Evolutionary conservation across 2,329 filamentous ascomycete genomes (phyloP), one percentile per base, ranked within the genome.

Genomic region (Fusarium beomiforme): DNA sequence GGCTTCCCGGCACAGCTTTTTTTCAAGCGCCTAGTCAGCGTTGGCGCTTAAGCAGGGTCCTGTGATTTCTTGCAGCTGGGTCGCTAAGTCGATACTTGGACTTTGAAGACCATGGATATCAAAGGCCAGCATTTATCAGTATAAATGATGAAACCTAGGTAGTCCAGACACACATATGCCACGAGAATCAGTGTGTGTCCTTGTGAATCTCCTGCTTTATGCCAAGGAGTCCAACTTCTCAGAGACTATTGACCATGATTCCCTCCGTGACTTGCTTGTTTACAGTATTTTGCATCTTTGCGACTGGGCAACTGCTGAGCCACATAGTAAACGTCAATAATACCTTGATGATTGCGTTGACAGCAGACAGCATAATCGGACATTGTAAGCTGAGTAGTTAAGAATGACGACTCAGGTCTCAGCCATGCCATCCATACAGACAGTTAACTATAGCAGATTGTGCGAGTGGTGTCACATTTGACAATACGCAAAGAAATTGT

Each of bases 251-350:
- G 23, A 42, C 42, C 21, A 19, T 37, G 23, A 54, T 33, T 60
- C 33, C 17, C 16, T 56, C 17, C 49, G 29, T 65, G 59, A 51
- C 50, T 71, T 71, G 42, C 26, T 46, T 69, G n/a, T 31, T 34
- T 21, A n/a, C 31, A 37, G 16, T 37, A 24, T 23, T 54, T 54
- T 59, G 19, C 64, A 44, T 50, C 36, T 51, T 24, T 34, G 42
- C 21, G 23, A 26, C 29, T 62, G 31, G 21, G 29, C 19, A 61
- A 26, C 65, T 21, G 64, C 74, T 75, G 62, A 76, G 74, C 74
- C 74, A 76, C 74, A 34, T 16, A 37, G 33, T 31, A 31, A 59
- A 74, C 72, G 74, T 76, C 72, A 72, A 76, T 59, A 39, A 31
- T 23, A 54, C 54, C 46, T 53, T 42, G 50, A 47, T 55, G 47